These are phyloP conservation scores for Articulospora tetracladia DNA, from an alignment of 495 filamentous ascomycete genomes.

Conservation along the genomic window DNA sequence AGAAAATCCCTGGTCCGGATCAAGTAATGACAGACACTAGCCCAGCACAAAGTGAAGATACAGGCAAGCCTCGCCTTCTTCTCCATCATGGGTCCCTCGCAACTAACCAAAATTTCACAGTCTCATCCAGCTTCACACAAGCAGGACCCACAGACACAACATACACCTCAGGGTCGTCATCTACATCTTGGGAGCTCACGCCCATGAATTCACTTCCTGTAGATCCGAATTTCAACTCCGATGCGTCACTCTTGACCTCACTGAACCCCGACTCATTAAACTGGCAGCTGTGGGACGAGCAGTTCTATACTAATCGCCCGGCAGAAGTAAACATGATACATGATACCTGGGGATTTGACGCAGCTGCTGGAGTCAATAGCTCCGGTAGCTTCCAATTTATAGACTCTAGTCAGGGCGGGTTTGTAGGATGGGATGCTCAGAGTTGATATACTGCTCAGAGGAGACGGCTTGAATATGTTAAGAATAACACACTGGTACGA, in stretches of 20 bases:
- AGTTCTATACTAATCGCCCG: not conserved
- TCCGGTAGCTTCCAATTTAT: too few relatives aligned
- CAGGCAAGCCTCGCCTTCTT: not conserved
- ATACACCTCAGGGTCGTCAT: too few relatives aligned
- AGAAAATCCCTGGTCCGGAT: not conserved
- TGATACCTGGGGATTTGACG: not conserved
- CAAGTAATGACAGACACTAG: not conserved
- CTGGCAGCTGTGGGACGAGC: not conserved
- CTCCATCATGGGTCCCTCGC: not conserved
- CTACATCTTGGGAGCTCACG: too few relatives aligned
- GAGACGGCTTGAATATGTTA: too few relatives aligned
- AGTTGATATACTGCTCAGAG: too few relatives aligned
- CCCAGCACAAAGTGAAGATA: not conserved
- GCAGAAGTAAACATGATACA: not conserved
- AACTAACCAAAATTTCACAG: not conserved
- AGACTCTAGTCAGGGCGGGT: too few relatives aligned
- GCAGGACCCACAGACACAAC: too few relatives aligned
- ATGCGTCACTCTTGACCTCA: not conserved
- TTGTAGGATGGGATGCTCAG: too few relatives aligned
- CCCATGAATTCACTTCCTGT: not conserved
- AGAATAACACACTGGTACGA: too few relatives aligned
- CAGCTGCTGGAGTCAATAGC: not conserved
- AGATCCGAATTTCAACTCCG: not conserved
- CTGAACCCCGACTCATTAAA: not conserved
- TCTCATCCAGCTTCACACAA: too few relatives aligned